Conservation (phyloP, 257 asterid species). For the Gardenia jasminoides region DNA sequence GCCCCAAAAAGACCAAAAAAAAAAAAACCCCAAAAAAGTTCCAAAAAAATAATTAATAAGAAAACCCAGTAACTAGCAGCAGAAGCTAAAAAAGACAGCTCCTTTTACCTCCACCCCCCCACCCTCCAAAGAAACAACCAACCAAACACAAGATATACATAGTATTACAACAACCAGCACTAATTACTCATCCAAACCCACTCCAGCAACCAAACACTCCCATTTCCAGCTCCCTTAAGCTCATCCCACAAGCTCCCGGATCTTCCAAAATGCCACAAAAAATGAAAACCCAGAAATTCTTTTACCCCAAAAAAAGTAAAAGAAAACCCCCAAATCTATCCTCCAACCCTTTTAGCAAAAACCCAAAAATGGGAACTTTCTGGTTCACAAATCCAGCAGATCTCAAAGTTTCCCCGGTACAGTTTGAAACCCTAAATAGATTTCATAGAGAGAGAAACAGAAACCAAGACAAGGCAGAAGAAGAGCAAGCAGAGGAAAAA, state of each 20-base stretch:
- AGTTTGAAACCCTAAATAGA: conserved; percentile 36
- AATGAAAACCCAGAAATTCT: neutral
- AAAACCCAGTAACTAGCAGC: conserved; percentile 14
- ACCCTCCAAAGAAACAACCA: conserved; percentile 35
- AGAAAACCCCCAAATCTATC: conserved; percentile 14
- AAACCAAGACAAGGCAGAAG: neutral
- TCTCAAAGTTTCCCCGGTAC: conserved; percentile 40
- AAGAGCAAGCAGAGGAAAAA: conserved; percentile 17
- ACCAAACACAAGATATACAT: conserved; percentile 14
- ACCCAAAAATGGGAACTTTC: neutral
- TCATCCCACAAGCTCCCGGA: conserved; percentile 27
- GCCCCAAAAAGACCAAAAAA: conserved; percentile 11
- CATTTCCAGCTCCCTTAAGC: conserved; percentile 23
- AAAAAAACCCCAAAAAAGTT: neutral
- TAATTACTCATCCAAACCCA: conserved; percentile 55
- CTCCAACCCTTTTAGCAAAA: neutral
- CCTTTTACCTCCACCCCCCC: conserved; percentile 25
- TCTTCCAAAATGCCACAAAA: conserved; percentile 20
- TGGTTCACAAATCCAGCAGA: conserved; percentile 39
- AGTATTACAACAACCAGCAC: conserved; percentile 2
- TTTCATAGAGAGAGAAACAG: conserved; percentile 16
- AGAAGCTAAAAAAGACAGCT: conserved; percentile 5
- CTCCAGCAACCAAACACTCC: conserved; percentile 31
- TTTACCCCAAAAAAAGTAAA: neutral
- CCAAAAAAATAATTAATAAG: too few species aligned